Base-by-base conservation (phyloP, 257 asterid genomes). In the Nicotiana benthamiana region DNA sequence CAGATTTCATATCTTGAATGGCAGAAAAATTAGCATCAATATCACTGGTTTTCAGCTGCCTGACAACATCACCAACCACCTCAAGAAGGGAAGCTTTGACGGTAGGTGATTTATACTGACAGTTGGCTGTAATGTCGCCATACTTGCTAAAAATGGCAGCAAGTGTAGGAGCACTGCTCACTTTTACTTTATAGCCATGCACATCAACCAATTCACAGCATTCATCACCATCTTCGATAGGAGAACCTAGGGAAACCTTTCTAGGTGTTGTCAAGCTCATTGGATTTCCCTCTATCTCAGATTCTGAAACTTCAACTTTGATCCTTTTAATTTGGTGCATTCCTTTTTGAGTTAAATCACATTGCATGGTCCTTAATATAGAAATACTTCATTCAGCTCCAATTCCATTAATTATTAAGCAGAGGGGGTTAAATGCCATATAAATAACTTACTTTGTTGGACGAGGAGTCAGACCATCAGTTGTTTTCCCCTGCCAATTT, bases 81-180 rank as follows among this genome's bases (percentile, higher is more conserved):
- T 86, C 89, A 30, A 88, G 88, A 22, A 88, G 54, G 67, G 89
- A 84, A 48, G 89, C 87, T 65, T 82, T 66, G 16, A 85, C 81
- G 0, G 79, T 68, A 20, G 75, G 54, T 6, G 91, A 84, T 46
- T 80, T 86, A 83, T 74, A 86, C 65, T 36, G 56, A 72, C 89
- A 88, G 34, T 67, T 82, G 51, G 80, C 80, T 11, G 87, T 40
- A 51, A 88, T 86, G 46, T 88, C 91, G 27, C 89, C 87, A 11
- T 84, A 80, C 82, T 88, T 86, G 57, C 83, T 60, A 34, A 86
- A 82, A 81, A 88, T 81, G 75, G 86, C 84, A 82, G 51, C 84
- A 22, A 88, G 86, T 59, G 54, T 6, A 2, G 88, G 80, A 79
- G 83, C 86, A 24, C 43, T 53, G 61, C 77, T 54, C 46, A 64